Evolutionary conservation across 768 basidiomycete species (phyloP).

Genomic region (Mrakia blollopis): DNA sequence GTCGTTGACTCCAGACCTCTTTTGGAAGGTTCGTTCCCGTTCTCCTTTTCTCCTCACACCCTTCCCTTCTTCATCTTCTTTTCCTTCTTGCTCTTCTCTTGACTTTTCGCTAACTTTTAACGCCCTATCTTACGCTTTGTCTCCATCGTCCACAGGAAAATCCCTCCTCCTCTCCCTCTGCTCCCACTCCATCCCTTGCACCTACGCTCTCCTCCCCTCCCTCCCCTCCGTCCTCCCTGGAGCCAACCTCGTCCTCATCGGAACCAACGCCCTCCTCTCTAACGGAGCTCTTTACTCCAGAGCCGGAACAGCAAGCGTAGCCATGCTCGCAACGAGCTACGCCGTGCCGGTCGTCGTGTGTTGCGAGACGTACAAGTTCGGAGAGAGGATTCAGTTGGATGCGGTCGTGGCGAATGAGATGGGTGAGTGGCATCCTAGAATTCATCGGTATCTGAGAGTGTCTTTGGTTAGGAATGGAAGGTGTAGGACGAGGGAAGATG

Average conservation of each 20-base stretch:
- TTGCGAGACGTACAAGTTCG: slow-evolving; percentile 98
- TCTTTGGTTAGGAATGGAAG: not conserved
- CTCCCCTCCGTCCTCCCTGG: slow-evolving; percentile 56
- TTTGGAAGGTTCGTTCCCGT: slow-evolving; percentile 73
- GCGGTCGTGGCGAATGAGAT: slow-evolving; percentile 94
- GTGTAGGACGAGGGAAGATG: too few relatives aligned
- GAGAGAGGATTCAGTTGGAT: slow-evolving; percentile 85
- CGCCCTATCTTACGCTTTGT: not conserved
- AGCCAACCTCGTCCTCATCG: slow-evolving; percentile 77
- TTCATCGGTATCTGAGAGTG: not conserved
- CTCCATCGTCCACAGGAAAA: slow-evolving; percentile 57
- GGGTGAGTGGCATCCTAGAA: slow-evolving; percentile 55
- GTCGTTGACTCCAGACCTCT: slow-evolving; percentile 93
- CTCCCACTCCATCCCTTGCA: slow-evolving; percentile 68
- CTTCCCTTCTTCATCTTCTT: not conserved
- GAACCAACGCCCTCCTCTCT: slow-evolving; percentile 88
- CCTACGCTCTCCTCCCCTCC: slow-evolving; percentile 85
- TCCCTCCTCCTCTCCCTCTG: slow-evolving; percentile 65
- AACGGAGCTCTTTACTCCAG: slow-evolving; percentile 92
- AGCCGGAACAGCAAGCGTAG: slow-evolving; percentile 90
- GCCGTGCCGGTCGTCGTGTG: slow-evolving; percentile 92
- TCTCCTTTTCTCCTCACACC: not conserved
- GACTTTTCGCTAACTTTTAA: not conserved
- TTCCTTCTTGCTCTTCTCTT: too few relatives aligned
- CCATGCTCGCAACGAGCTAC: slow-evolving; percentile 88